A percentile compares a stretch with the other conserved stretches of the same genome.
These are phyloP conservation scores for Cryphonectria radicalis DNA, from an alignment of 2,329 filamentous ascomycete species.

Conservation along the genomic window DNA sequence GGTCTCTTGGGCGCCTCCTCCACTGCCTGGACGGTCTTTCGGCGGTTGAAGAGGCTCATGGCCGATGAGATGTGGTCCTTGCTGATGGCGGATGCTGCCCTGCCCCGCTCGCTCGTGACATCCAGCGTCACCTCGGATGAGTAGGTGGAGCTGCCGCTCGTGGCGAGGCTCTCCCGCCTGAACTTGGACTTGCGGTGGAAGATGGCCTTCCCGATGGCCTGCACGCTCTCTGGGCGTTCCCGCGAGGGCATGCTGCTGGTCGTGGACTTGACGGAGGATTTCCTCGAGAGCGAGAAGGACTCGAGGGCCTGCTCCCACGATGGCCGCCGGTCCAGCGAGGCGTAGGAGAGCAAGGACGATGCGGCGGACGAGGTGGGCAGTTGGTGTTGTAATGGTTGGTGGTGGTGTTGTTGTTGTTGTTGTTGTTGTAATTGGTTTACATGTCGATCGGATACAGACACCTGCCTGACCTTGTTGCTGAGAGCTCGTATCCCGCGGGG, in stretches of 20 bases:
- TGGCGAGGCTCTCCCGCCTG: slow-evolving; percentile 56
- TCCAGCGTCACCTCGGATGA: slow-evolving; percentile 45
- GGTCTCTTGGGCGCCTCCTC: slow-evolving; percentile 45
- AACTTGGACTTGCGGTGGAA: slow-evolving; percentile 59
- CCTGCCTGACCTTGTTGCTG: slow-evolving; percentile 62
- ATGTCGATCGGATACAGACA: slow-evolving; percentile 53
- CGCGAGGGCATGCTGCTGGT: slow-evolving; percentile 55
- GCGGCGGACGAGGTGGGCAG: slow-evolving; percentile 59
- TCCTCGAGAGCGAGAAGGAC: slow-evolving; percentile 54
- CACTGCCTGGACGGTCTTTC: slow-evolving; percentile 45
- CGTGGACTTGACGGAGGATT: slow-evolving; percentile 60
- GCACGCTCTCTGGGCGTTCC: slow-evolving; percentile 63
- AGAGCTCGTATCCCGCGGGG: slow-evolving; percentile 62
- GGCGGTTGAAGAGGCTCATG: slow-evolving; percentile 51
- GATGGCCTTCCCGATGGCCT: slow-evolving; percentile 62
- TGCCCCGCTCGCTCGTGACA: slow-evolving; percentile 33
- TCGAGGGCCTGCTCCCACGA: slow-evolving; percentile 58
- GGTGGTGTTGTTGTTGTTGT: not conserved
- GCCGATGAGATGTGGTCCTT: slow-evolving; percentile 24
- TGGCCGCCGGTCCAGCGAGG: slow-evolving; percentile 45
- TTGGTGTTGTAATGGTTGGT: not conserved
- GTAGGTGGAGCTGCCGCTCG: slow-evolving; percentile 53
- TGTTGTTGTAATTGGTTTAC: slow-evolving; percentile 41
- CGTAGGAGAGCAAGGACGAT: slow-evolving; percentile 56
- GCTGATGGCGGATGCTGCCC: slow-evolving; percentile 32